Evolutionary conservation across 192 early-diverging fungal genomes (phyloP).

Genomic region (Rhizophagus prolifer): DNA sequence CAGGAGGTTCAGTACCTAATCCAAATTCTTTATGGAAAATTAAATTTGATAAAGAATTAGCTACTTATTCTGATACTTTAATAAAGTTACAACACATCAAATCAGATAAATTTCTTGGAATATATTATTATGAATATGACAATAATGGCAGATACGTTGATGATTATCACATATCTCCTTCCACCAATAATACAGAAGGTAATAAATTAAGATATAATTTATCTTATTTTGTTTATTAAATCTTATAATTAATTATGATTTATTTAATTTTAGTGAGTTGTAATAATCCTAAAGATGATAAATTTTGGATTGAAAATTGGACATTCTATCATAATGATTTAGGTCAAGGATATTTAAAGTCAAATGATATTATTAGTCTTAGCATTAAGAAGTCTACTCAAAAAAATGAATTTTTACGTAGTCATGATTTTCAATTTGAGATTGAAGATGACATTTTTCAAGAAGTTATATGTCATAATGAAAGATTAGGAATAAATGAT

Average conservation of each 20-base stretch:
- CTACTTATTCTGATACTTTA: not conserved
- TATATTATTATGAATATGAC: not conserved
- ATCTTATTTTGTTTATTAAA: not conserved
- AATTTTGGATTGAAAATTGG: too few species aligned
- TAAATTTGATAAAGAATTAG: not conserved
- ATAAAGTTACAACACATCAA: not conserved
- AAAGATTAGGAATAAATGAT: too few species aligned
- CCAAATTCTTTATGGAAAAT: not conserved
- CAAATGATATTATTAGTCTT: too few species aligned
- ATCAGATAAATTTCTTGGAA: not conserved
- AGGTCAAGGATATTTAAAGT: too few species aligned
- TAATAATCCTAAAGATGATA: too few species aligned
- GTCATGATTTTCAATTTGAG: too few species aligned
- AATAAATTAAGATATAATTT: not conserved
- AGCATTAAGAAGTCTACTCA: too few species aligned
- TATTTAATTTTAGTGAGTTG: not conserved
- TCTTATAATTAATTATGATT: not conserved
- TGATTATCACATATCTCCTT: not conserved
- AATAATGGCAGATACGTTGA: not conserved
- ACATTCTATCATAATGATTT: too few species aligned
- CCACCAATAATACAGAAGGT: not conserved
- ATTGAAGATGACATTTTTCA: too few species aligned
- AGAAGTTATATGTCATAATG: too few species aligned
- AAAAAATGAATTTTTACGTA: too few species aligned
- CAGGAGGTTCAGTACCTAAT: not conserved